A percentile compares a stretch with the other conserved stretches of the same genome.
Conservation (phyloP, 805 yeast species). For the Yarrowia hollandica region DNA sequence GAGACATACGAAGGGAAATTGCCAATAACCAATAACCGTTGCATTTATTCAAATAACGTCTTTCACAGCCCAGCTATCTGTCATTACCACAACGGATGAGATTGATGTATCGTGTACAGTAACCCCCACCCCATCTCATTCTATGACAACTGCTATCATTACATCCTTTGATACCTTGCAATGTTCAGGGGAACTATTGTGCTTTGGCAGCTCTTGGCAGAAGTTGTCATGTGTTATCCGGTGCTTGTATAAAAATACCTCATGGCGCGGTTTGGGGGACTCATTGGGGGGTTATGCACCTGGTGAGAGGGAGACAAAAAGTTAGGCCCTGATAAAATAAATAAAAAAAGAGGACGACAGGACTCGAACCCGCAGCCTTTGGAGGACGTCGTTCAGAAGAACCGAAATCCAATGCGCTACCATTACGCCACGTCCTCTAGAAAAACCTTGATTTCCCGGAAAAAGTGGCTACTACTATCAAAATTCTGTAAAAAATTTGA, state of each 20-base stretch:
- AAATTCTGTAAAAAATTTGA: neutral
- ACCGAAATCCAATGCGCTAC: slow-evolving; percentile 21
- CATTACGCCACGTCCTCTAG: slow-evolving; percentile 21
- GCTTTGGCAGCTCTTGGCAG: slow-evolving; percentile 17
- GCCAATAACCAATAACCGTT: neutral
- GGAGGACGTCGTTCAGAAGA: slow-evolving; percentile 21
- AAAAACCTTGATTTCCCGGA: neutral
- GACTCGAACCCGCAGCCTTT: slow-evolving; percentile 23
- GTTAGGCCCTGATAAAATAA: too few species aligned
- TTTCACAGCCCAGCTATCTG: too few species aligned
- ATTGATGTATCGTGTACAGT: too few species aligned
- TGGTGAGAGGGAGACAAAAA: too few species aligned
- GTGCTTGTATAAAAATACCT: slow-evolving; percentile 7
- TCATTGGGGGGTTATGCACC: too few species aligned
- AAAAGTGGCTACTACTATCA: neutral
- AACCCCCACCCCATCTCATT: too few species aligned
- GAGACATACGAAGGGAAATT: slow-evolving; percentile 24
- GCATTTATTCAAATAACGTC: neutral
- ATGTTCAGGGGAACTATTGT: too few species aligned
- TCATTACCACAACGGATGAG: too few species aligned
- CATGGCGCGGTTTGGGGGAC: too few species aligned
- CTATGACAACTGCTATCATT: too few species aligned
- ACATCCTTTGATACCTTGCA: too few species aligned
- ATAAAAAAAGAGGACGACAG: slow-evolving; percentile 17
- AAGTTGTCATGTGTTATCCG: neutral